Evolutionary conservation across 805 yeast species (phyloP), one percentile per base, ranked within the genome.

Genomic region (Candida ulmi): DNA sequence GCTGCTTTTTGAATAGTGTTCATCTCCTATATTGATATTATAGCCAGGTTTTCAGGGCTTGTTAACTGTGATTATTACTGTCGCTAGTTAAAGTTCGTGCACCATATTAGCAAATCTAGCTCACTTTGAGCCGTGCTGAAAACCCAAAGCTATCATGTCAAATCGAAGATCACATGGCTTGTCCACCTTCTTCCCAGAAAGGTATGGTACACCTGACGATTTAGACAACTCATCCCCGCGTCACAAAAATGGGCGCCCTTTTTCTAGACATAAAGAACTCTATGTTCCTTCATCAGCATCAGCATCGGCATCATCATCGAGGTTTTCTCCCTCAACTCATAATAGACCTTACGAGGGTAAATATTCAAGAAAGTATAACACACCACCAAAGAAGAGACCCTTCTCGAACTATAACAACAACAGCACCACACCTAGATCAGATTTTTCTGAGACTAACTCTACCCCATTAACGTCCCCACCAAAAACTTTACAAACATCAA

Each of bases 101-200:
- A n/a, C n/a, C n/a, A n/a, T n/a, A n/a, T n/a, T n/a, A n/a, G n/a
- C n/a, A n/a, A n/a, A n/a, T n/a, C n/a, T n/a, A n/a, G n/a, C n/a
- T n/a, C n/a, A n/a, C n/a, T n/a, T n/a, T n/a, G n/a, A n/a, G n/a
- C n/a, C n/a, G n/a, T n/a, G n/a, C n/a, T n/a, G n/a, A n/a, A n/a
- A n/a, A n/a, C n/a, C n/a, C n/a, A n/a, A n/a, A n/a, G n/a, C n/a
- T n/a, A n/a, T n/a, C n/a, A n/a, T n/a, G n/a, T n/a, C n/a, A n/a
- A n/a, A 30, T 15, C 24, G 36, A 27, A 25, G 30, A 29, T 12
- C 37, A 15, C 30, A 35, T 28, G 36, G 33, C 18, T 17, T 39
- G 18, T 30, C 42, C 9, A 23, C 23, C 3, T 39, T 39, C 29
- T 39, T 39, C 17, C 42, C 42, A 9, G 42, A 39, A 3, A 39